Conservation (phyloP, 345 rosid species). For the Gossypium australe region DNA sequence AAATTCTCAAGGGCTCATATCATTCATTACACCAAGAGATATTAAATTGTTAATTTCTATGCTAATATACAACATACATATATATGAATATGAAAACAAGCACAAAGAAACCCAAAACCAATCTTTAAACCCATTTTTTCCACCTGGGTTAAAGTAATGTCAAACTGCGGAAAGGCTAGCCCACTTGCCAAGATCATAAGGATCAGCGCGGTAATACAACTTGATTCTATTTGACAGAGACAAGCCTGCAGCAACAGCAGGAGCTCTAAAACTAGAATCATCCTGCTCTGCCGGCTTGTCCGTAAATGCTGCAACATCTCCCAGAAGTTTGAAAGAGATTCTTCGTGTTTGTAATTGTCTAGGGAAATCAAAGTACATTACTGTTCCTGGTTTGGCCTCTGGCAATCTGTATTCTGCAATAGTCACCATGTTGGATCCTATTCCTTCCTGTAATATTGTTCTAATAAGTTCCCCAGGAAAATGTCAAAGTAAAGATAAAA, state of each 20-base stretch:
- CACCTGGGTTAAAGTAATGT: conserved; percentile 5
- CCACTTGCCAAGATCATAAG: conserved; percentile 85
- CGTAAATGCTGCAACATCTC: conserved; percentile 66
- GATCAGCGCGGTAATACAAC: conserved; percentile 67
- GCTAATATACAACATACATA: conserved; percentile 21
- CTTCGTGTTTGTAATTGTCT: conserved; percentile 52
- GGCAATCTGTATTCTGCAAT: conserved; percentile 80
- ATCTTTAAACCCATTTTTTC: conserved; percentile 1
- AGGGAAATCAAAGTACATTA: conserved; percentile 84
- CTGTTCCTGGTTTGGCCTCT: conserved; percentile 65
- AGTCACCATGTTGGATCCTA: conserved; percentile 56
- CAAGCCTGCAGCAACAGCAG: conserved; percentile 57
- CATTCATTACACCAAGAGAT: conserved; percentile 13
- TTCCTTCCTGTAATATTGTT: conserved; percentile 39
- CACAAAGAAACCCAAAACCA: conserved; percentile 7
- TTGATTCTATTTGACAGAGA: conserved; percentile 67
- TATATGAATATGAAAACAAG: background rate
- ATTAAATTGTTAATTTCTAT: conserved; percentile 6
- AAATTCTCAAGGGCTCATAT: conserved; percentile 1
- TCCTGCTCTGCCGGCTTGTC: conserved; percentile 76
- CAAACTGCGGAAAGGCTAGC: conserved; percentile 66
- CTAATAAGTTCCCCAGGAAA: background rate
- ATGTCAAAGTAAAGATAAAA: background rate
- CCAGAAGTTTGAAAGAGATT: conserved; percentile 59
- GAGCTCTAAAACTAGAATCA: conserved; percentile 39